Evolutionary conservation across 1,139 yeast species (phyloP).

Genomic region (Suhomyces chickasaworum): DNA sequence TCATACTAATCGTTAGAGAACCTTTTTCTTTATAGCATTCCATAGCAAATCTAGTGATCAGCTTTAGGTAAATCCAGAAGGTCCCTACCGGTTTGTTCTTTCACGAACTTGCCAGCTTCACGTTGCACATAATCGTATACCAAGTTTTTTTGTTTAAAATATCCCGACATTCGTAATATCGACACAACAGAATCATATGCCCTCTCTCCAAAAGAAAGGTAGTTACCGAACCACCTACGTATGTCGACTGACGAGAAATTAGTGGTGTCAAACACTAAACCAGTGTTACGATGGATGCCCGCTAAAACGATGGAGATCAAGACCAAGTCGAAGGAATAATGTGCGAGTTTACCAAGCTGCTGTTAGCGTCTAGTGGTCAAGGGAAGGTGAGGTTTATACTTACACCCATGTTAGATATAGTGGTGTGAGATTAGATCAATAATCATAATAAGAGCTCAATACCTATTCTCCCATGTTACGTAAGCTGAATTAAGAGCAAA

Average conservation of each 20-base stretch:
- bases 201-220: slow-evolving; percentile 55
- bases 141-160: slow-evolving; percentile 46
- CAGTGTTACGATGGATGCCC: slow-evolving; percentile 65
- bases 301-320: slow-evolving; percentile 65
- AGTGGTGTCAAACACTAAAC: slow-evolving; percentile 51
- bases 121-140: slow-evolving; percentile 39
- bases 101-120: slow-evolving; percentile 35
- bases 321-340: slow-evolving; percentile 60
- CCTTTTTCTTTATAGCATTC: neutral
- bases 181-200: slow-evolving; percentile 50
- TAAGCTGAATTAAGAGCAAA: neutral
- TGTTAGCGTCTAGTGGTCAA: neutral
- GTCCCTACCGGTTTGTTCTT: slow-evolving; percentile 39
- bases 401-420: slow-evolving; percentile 14
- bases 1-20: neutral
- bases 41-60: neutral
- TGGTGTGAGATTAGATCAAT: neutral
- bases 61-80: slow-evolving; percentile 25
- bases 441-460: neutral
- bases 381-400: slow-evolving; percentile 4
- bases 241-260: slow-evolving; percentile 53
- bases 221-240: slow-evolving; percentile 55
- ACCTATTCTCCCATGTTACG: neutral
- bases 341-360: slow-evolving; percentile 55
- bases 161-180: slow-evolving; percentile 42